Percentiles rank a stretch among this genome's conserved stretches.
Conservation (phyloP, 31 red algal genomes). For the Bonnemaisonia californica region DNA sequence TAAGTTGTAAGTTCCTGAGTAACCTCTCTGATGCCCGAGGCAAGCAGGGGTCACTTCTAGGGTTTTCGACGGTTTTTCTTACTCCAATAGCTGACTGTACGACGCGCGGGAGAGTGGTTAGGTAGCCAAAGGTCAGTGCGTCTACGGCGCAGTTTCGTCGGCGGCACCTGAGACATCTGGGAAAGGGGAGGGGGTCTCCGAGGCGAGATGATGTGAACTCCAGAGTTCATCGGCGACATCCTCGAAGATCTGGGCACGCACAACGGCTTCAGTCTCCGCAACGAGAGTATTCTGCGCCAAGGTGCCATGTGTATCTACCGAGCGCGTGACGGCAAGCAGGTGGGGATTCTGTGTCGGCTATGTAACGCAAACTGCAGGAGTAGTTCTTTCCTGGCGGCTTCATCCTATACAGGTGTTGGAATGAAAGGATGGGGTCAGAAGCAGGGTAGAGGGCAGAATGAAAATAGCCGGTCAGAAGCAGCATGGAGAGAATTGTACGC, state of each 20-base stretch:
- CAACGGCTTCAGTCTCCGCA: conserved; percentile 41
- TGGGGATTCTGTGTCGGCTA: conserved; percentile 59
- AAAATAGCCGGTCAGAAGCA: too few relatives aligned
- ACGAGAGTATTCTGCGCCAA: conserved; percentile 14
- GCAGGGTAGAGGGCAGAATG: background rate
- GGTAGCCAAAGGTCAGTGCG: conserved; percentile 36
- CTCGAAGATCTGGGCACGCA: conserved; percentile 38
- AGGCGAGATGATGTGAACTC: conserved; percentile 22
- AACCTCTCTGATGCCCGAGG: conserved; percentile 49
- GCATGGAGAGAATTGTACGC: background rate
- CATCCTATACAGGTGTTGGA: conserved; percentile 20
- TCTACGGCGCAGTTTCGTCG: conserved; percentile 38
- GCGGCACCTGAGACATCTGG: conserved; percentile 38
- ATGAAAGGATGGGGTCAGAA: background rate
- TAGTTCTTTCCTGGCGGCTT: conserved; percentile 42
- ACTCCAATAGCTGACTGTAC: conserved; percentile 3
- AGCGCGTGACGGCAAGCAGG: conserved; percentile 67
- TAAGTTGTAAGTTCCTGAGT: conserved; percentile 36
- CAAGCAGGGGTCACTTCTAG: conserved; percentile 10
- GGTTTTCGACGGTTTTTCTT: conserved; percentile 24
- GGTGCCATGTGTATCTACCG: conserved; percentile 36
- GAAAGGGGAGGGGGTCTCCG: conserved; percentile 10
- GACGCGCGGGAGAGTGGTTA: conserved; percentile 26
- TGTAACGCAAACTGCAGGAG: conserved; percentile 52
- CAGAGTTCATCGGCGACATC: conserved; percentile 63